A percentile compares a stretch with the other conserved stretches of the same genome.
Conservation (phyloP, 139 green algal genomes). For the Coelastrella sp. region DNA sequence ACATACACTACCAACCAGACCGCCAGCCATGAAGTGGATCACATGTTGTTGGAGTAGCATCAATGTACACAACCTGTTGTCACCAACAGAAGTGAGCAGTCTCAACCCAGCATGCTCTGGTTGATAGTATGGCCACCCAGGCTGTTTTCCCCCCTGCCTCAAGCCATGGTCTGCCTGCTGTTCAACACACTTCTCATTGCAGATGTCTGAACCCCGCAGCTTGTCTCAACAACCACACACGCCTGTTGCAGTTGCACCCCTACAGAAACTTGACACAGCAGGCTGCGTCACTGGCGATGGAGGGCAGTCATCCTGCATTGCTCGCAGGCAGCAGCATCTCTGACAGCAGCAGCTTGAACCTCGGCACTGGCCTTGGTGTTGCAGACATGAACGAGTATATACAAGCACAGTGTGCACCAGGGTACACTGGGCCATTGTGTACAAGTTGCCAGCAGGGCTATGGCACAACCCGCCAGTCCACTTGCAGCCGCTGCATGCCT, state of each 20-base stretch:
- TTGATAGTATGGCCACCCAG: not conserved
- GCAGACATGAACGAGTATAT: not conserved
- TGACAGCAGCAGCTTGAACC: not conserved
- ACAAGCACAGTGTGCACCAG: constrained; percentile 8
- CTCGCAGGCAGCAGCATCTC: not conserved
- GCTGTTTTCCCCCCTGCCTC: not conserved
- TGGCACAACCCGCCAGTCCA: constrained; percentile 18
- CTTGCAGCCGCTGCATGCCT: not conserved
- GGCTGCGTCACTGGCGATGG: not conserved
- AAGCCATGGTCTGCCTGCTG: not conserved
- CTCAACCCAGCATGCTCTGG: too few species aligned
- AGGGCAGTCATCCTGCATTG: not conserved
- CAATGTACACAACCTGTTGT: too few species aligned
- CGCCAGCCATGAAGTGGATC: too few species aligned
- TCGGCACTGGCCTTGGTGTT: not conserved
- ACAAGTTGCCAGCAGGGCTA: constrained; percentile 7
- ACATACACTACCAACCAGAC: too few species aligned
- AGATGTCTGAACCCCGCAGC: constrained; percentile 40
- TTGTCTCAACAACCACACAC: not conserved
- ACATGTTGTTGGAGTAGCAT: too few species aligned
- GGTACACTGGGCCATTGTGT: constrained; percentile 50
- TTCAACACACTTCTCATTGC: not conserved
- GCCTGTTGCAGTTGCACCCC: constrained; percentile 23
- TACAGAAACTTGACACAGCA: not conserved
- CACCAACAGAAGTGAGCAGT: too few species aligned